These are phyloP conservation scores for Bretziella fagacearum DNA, from an alignment of 2,329 filamentous ascomycete species.

Conservation along the genomic window DNA sequence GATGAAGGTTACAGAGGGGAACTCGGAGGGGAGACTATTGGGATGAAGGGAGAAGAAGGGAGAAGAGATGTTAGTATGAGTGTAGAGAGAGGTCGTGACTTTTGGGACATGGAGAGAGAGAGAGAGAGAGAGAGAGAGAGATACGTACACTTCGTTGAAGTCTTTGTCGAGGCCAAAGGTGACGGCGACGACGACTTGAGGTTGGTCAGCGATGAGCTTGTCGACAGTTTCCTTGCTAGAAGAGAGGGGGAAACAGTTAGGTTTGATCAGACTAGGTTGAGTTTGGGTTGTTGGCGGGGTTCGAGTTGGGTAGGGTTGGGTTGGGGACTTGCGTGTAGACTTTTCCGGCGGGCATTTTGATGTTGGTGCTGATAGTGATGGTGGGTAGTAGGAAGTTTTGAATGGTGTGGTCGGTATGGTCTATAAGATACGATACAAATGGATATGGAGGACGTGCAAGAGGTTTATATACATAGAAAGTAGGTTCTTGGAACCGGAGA, in stretches of 20 bases:
- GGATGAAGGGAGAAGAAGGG: background rate
- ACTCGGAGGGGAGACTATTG: background rate
- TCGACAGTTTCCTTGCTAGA: background rate
- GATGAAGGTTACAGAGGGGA: constrained; percentile 2
- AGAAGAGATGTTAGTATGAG: background rate
- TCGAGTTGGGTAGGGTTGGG: no score
- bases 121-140: background rate
- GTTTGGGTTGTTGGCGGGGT: no score
- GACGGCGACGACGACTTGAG: background rate
- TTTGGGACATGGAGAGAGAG: background rate
- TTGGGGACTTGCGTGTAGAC: background rate
- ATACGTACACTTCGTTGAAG: background rate
- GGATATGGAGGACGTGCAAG: no score
- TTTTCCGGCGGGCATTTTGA: constrained; percentile 1
- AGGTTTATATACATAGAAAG: no score
- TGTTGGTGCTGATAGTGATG: background rate
- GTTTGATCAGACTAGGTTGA: no score
- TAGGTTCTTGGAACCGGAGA: no score
- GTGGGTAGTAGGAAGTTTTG: background rate
- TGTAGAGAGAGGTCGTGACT: background rate
- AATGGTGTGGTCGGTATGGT: no score
- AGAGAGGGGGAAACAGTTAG: background rate
- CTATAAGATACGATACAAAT: no score
- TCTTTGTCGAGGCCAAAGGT: background rate
- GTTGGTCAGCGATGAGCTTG: background rate